Conservation (phyloP, 2,329 filamentous ascomycete species). For the Xenoacremonium recifei region DNA sequence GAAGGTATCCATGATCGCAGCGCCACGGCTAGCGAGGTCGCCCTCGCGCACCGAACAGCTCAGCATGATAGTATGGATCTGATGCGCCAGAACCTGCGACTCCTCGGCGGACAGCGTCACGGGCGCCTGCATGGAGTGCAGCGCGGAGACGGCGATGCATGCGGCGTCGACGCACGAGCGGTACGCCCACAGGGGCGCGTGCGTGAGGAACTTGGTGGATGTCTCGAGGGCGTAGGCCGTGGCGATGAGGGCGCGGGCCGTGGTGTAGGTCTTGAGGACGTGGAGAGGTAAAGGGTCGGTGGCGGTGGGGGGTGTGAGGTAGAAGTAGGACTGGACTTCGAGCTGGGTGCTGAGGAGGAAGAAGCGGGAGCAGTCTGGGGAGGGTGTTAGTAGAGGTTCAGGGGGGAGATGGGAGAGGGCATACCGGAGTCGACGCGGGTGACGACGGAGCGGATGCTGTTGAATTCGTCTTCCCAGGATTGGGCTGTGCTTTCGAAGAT, state of each 20-base stretch:
- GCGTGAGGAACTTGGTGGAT: slow-evolving; percentile 38
- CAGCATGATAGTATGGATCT: slow-evolving; percentile 35
- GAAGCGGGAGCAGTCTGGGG: slow-evolving; percentile 47
- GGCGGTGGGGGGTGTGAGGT: slow-evolving; percentile 42
- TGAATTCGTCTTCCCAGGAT: slow-evolving; percentile 52
- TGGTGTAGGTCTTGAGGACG: slow-evolving; percentile 46
- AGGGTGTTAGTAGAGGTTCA: neutral
- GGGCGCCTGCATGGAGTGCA: slow-evolving; percentile 42
- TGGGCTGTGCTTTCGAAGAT: slow-evolving; percentile 46
- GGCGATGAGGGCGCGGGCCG: slow-evolving; percentile 44
- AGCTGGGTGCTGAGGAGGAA: slow-evolving; percentile 48
- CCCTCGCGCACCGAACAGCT: slow-evolving; percentile 46
- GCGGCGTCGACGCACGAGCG: slow-evolving; percentile 45
- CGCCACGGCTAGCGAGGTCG: slow-evolving; percentile 46
- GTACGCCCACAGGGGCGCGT: slow-evolving; percentile 50
- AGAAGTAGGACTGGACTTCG: slow-evolving; percentile 55
- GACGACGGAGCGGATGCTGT: slow-evolving; percentile 45
- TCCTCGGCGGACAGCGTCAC: slow-evolving; percentile 30
- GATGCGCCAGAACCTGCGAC: slow-evolving; percentile 28
- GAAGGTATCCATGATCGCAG: slow-evolving; percentile 48
- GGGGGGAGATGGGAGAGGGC: slow-evolving; percentile 3
- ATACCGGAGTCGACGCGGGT: slow-evolving; percentile 46
- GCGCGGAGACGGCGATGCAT: slow-evolving; percentile 44
- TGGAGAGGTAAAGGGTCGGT: slow-evolving; percentile 40
- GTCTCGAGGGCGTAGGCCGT: slow-evolving; percentile 42